Evolutionary conservation across 2,329 filamentous ascomycete genomes (phyloP).

Genomic region (Sclerotinia spermophila): DNA sequence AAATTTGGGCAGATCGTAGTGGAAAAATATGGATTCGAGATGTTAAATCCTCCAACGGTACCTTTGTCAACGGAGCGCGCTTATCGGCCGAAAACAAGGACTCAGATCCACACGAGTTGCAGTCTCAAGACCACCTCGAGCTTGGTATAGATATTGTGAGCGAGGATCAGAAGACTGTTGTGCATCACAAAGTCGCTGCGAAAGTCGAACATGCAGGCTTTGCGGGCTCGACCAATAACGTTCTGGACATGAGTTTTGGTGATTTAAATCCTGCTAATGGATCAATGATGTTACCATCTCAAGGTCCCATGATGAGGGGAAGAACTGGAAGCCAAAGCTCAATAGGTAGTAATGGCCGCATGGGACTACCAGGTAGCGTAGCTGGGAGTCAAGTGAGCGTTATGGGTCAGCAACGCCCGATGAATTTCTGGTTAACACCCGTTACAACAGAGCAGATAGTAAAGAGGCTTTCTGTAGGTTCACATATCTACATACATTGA

Average conservation of each 20-base stretch:
- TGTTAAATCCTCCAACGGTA: slow-evolving; percentile 97
- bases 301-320: slow-evolving; percentile 66
- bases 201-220: slow-evolving; percentile 95
- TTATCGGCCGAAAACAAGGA: slow-evolving; percentile 93
- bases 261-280: slow-evolving; percentile 81
- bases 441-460: slow-evolving; percentile 94
- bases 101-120: slow-evolving; percentile 90
- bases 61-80: slow-evolving; percentile 90
- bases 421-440: slow-evolving; percentile 81
- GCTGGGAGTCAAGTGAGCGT: slow-evolving; percentile 50
- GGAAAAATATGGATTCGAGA: slow-evolving; percentile 96
- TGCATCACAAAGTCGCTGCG: slow-evolving; percentile 96
- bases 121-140: slow-evolving; percentile 87
- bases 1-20: slow-evolving; percentile 81
- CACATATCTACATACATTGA: slow-evolving; percentile 2
- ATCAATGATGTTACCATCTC: slow-evolving; percentile 62
- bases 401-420: slow-evolving; percentile 68
- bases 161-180: slow-evolving; percentile 96
- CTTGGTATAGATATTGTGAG: slow-evolving; percentile 98
- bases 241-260: slow-evolving; percentile 86
- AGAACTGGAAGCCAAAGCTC: slow-evolving; percentile 66
- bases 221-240: slow-evolving; percentile 68
- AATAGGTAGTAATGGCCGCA: slow-evolving; percentile 57
- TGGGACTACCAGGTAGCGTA: slow-evolving; percentile 51
- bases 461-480: slow-evolving; percentile 54